Base-by-base conservation (phyloP, 306 rosid species). In the Begonia fuchsioides region DNA sequence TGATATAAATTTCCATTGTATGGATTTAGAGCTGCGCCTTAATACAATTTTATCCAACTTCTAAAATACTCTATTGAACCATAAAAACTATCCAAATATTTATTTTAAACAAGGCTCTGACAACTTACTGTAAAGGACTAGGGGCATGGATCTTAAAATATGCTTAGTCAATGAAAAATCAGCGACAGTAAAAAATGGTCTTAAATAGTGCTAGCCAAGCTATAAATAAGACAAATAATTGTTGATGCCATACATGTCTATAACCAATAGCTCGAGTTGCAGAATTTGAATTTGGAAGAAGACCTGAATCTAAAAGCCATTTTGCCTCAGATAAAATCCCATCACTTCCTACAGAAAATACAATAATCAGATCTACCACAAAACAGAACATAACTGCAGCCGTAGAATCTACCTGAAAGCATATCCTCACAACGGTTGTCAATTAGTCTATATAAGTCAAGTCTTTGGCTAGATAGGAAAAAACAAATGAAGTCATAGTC, bases 381-480 rank as follows among this genome's bases (percentile, higher is more conserved):
- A 13, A 39, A 47, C 9, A 39, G 18, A 15, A 41, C 14, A 57
- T 32, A 26, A 16, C 48, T 16, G 12, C 16, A 16, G 43, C 17
- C 9, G 38, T 5, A 8, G 45, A 44, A 70, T 47, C 56, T 76
- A 81, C 95, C 95, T 56, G 70, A 56, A 52, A 90, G 66, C 97
- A 90, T 90, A 66, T 85, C 95, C 76, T 90, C 95, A 68, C 95
- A 90, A 17, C 83, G 82, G 40, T 58, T 68, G 73, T 81, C 95
- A 60, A 90, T 68, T 67, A 74, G 70, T 58, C 52, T 77, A 62
- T 90, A 90, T 43, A 84, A 87, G 63, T 79, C 74, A 38, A 84
- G 66, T 67, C 95, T 74, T 56, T 56, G 73, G 52, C 62, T 81
- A 58, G 97, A 79, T 57, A 90, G 97, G 72, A 90, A 90, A 76